These are phyloP conservation scores for Dorcoceras hygrometricum DNA, from an alignment of 257 asterid genomes.

Conservation along the genomic window DNA sequence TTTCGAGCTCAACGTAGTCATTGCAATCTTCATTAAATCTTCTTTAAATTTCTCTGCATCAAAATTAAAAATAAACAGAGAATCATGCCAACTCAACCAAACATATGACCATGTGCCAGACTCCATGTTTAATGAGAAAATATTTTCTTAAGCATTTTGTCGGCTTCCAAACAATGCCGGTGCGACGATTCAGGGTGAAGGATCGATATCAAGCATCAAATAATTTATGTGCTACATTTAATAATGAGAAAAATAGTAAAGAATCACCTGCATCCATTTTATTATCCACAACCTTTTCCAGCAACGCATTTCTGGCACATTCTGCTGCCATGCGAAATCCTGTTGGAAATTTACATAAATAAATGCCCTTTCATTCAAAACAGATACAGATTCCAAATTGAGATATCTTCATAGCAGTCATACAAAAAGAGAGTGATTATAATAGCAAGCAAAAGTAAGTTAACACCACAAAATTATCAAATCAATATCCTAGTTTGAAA, in stretches of 20 bases:
- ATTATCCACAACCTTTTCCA: conserved; percentile 85
- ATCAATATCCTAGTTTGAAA: neutral
- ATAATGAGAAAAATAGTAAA: neutral
- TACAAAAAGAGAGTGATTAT: neutral
- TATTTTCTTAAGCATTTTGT: neutral
- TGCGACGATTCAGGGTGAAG: neutral
- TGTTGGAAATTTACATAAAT: conserved; percentile 24
- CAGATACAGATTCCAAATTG: neutral
- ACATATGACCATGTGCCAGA: neutral
- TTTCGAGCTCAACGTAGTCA: conserved; percentile 94
- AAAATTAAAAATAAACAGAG: conserved; percentile 11
- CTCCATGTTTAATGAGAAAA: neutral
- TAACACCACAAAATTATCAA: neutral
- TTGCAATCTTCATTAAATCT: conserved; percentile 83
- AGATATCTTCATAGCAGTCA: neutral
- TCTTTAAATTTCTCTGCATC: conserved; percentile 61
- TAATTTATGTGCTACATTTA: neutral
- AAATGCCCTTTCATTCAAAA: neutral
- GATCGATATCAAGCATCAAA: neutral
- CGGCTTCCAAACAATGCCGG: neutral
- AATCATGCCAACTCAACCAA: conserved; percentile 5
- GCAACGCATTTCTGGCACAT: conserved; percentile 74
- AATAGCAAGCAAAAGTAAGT: neutral
- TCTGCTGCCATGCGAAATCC: conserved; percentile 95
- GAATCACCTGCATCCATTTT: conserved; percentile 72